phyloP scores from a whole-genome alignment of 2,329 filamentous ascomycete species.

The Zymoseptoria ardabiliae region DNA sequence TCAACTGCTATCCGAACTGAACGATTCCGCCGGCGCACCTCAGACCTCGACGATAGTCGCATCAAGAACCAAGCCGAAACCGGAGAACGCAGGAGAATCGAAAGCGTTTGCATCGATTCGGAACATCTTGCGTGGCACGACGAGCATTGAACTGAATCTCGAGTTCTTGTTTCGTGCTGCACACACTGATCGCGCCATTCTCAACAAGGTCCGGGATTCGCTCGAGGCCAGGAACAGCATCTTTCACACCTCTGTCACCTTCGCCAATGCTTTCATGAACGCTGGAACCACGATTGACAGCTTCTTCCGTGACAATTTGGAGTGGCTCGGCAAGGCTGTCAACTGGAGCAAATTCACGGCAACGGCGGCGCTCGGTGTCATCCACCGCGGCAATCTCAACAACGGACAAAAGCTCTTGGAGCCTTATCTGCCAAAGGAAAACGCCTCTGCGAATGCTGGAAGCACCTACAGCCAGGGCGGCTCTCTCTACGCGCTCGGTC shows the following conservation, averaged over 20 bases:
- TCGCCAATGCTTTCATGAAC: conserved; percentile 99
- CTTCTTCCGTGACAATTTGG: conserved; percentile 95
- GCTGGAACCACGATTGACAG: conserved; percentile 96
- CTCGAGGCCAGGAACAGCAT: conserved; percentile 95
- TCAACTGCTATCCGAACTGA: conserved; percentile 49
- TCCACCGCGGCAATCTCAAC: conserved; percentile 88
- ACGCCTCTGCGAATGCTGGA: conserved; percentile 60
- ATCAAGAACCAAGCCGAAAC: conserved; percentile 36
- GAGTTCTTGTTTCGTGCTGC: conserved; percentile 94
- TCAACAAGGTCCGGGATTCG: conserved; percentile 95
- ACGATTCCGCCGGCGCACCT: conserved; percentile 45
- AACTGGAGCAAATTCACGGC: conserved; percentile 99
- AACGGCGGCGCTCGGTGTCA: conserved; percentile 90
- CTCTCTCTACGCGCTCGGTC: conserved; percentile 85
- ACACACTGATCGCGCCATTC: conserved; percentile 78
- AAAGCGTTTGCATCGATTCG: conserved; percentile 52
- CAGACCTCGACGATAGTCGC: conserved; percentile 48
- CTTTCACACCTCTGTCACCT: conserved; percentile 94
- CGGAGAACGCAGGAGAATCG: conserved; percentile 42
- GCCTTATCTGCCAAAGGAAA: conserved; percentile 80
- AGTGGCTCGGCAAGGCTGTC: conserved; percentile 96
- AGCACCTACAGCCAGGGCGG: conserved; percentile 95
- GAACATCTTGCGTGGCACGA: conserved; percentile 72
- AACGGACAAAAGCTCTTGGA: conserved; percentile 90
- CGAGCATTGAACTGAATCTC: conserved; percentile 88